Evolutionary conservation across 768 basidiomycete genomes (phyloP), one percentile per base, ranked within the genome.

Genomic region (Lactifluus echinatus): DNA sequence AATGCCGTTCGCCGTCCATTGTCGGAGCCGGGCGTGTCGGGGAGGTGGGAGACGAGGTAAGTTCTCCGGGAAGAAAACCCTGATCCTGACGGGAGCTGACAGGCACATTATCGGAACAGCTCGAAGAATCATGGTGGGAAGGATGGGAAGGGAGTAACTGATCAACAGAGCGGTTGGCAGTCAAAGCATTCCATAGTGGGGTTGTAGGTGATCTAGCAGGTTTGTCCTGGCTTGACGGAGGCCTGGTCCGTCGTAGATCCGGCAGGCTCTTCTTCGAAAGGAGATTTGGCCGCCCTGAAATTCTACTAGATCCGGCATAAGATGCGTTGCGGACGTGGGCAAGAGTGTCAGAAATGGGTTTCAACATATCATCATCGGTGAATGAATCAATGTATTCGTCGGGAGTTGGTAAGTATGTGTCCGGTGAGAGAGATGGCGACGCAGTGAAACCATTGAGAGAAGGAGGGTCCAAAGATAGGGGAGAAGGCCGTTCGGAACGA

Each of bases 261-360:
- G 93, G 93, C 55, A 95, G 75, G 56, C 90, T 93, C 71, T 93
- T 89, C 75, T 91, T 93, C 33, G 75, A 75, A 2, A 71, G 64
- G 29, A 84, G 67, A 12, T 71, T 73, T 46, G 67, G 66, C 52
- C 72, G 73, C 36, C 66, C 68, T 58, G 72, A 67, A 59, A 62
- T 71, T 59, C 65, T 72, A 55, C 56, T 72, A 51, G 66, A 66
- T 61, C 68, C 76, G 40, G 73, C 78, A 63, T 75, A 74, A 12
- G 82, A 82, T 59, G 82, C 74, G 66, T 78, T 75, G 29, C 79
- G 74, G 39, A 70, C 72, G 64, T 80, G 82, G 23, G 33, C 50
- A 3, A 63, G 59, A 50, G 60, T 48, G 19, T 61, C 55, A 24
- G 60, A 58, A 28, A 57, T 42, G 14, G 56, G 47, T 26, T 61